phyloP scores from a whole-genome alignment of 306 rosid genomes.

The Quercus berberidifolia region DNA sequence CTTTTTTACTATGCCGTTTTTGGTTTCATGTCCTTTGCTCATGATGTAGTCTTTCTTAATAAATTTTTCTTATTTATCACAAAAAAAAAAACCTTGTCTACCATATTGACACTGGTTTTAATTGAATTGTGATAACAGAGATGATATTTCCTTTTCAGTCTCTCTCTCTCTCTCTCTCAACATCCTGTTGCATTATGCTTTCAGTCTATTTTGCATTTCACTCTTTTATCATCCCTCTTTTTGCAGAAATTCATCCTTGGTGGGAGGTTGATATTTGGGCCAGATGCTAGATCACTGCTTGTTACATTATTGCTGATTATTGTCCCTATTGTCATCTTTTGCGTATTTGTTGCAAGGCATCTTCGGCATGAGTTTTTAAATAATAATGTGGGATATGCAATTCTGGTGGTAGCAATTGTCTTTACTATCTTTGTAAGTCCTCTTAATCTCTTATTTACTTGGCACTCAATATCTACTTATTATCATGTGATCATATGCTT shows the following conservation, averaged over 20 bases:
- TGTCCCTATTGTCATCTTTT: conserved; percentile 71
- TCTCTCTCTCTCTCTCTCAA: not conserved
- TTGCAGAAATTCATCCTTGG: conserved; percentile 83
- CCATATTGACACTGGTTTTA: not conserved
- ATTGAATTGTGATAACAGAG: not conserved
- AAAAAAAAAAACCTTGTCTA: not conserved
- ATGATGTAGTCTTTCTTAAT: no score
- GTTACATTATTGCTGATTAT: conserved; percentile 69
- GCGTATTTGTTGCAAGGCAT: conserved; percentile 76
- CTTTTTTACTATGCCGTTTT: no score
- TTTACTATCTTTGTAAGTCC: conserved; percentile 66
- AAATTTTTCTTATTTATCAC: no score
- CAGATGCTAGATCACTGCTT: conserved; percentile 80
- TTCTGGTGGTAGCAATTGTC: conserved; percentile 62
- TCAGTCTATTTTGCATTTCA: conserved; percentile 1
- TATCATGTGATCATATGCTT: not conserved
- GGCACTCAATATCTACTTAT: not conserved
- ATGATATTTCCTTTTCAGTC: not conserved
- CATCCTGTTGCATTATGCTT: not conserved
- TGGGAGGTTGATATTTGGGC: conserved; percentile 91
- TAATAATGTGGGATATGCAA: conserved; percentile 67
- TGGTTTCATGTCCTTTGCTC: no score
- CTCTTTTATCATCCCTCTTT: conserved; percentile 19
- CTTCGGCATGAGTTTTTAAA: conserved; percentile 74
- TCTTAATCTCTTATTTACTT: conserved; percentile 14